Conservation (phyloP, 208 protist genomes). For the Naegleria fowleri region DNA sequence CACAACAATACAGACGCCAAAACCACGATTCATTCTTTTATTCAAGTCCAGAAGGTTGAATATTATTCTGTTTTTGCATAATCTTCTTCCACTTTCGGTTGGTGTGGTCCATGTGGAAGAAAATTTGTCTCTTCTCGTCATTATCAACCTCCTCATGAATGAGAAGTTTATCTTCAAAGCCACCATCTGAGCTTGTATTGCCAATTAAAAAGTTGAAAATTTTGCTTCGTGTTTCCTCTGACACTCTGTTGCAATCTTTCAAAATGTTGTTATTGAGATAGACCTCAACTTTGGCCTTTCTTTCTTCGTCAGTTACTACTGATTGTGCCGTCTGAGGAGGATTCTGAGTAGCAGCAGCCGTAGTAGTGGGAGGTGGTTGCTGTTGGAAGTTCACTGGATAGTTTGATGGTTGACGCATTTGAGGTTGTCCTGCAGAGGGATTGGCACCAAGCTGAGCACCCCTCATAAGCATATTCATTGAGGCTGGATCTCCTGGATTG, state of each 20-base stretch:
- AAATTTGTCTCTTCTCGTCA: not conserved
- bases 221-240: not conserved
- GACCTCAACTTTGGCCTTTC: not conserved
- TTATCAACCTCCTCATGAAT: not conserved
- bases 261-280: not conserved
- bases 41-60: not conserved
- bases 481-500: no score
- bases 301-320: not conserved
- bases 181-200: not conserved
- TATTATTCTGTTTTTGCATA: not conserved
- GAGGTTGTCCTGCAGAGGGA: not conserved
- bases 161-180: not conserved
- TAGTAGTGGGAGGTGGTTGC: not conserved
- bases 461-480: not conserved
- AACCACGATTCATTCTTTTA: not conserved
- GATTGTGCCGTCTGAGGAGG: not conserved
- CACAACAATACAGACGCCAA: no score
- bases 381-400: not conserved
- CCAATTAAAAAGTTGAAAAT: not conserved
- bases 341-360: not conserved
- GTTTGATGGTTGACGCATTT: not conserved
- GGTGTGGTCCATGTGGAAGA: constrained; percentile 1
- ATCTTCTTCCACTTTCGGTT: constrained; percentile 6
- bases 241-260: not conserved
- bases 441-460: no score